Percentiles rank a stretch among this genome's conserved stretches.
These are phyloP conservation scores for Entrophospora sp. DNA, from an alignment of 192 early-diverging fungal genomes.

Conservation along the genomic window DNA sequence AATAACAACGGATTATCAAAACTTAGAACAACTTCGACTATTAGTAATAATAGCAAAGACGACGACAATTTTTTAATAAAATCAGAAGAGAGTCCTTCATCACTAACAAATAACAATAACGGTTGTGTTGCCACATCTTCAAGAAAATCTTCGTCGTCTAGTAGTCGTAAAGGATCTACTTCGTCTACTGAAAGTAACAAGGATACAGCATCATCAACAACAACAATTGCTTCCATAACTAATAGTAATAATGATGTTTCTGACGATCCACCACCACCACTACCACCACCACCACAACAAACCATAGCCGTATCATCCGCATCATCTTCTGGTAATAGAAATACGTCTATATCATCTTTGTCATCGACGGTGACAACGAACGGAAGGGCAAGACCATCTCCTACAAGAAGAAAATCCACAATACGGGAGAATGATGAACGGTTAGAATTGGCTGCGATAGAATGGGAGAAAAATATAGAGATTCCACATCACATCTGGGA, in stretches of 20 bases:
- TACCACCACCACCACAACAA: not conserved
- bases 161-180: too few relatives aligned
- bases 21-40: not conserved
- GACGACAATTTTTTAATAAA: not conserved
- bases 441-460: constrained; percentile 12
- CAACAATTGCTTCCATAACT: not conserved
- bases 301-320: not conserved
- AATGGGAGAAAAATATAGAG: constrained; percentile 22
- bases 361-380: not conserved
- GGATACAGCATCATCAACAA: too few relatives aligned
- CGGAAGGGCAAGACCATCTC: constrained; percentile 6
- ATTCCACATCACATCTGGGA: constrained; percentile 22
- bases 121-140: too few relatives aligned
- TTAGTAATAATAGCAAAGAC: not conserved
- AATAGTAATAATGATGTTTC: not conserved
- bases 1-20: too few relatives aligned
- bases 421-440: constrained; percentile 17
- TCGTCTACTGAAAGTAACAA: too few relatives aligned
- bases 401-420: constrained; percentile 14
- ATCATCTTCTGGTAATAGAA: not conserved
- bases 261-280: not conserved
- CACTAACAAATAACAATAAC: too few relatives aligned
- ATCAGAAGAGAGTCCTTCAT: too few relatives aligned
- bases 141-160: too few relatives aligned
- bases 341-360: not conserved